Evolutionary conservation across 345 rosid species (phyloP).

Genomic region (Populus simonii): DNA sequence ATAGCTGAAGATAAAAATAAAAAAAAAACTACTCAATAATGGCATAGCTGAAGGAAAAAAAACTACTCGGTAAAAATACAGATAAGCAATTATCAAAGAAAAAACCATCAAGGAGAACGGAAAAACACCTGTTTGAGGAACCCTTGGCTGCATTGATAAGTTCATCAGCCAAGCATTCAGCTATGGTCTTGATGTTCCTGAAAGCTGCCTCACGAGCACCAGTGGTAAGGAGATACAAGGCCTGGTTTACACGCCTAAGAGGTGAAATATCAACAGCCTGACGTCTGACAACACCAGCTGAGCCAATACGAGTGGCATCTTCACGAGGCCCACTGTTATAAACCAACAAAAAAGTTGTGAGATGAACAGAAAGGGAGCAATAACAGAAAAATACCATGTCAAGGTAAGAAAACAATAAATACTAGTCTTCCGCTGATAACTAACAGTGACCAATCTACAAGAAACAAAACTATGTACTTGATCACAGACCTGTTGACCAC

Average conservation of each 20-base stretch:
- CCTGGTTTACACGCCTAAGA: conserved; percentile 84
- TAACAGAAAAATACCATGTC: background rate
- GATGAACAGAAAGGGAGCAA: background rate
- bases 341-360: background rate
- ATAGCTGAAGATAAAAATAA: conserved; percentile 33
- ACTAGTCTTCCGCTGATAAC: background rate
- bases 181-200: conserved; percentile 85
- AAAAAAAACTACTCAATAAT: conserved; percentile 27
- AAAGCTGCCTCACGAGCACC: conserved; percentile 97
- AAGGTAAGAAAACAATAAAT: background rate
- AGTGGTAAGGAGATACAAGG: conserved; percentile 76
- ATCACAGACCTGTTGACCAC: conserved; percentile 68
- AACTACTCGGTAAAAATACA: background rate
- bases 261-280: conserved; percentile 99
- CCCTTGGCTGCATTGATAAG: conserved; percentile 98
- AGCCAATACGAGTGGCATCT: conserved; percentile 95
- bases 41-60: conserved; percentile 46
- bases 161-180: conserved; percentile 96
- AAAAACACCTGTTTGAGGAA: conserved; percentile 79
- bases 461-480: background rate
- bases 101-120: background rate
- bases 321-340: conserved; percentile 82
- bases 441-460: background rate
- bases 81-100: background rate
- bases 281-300: conserved; percentile 97